A percentile compares a stretch with the other conserved stretches of the same genome.
These are phyloP conservation scores for Dichotomocladium elegans DNA, from an alignment of 371 early-diverging fungal genomes.

Conservation along the genomic window DNA sequence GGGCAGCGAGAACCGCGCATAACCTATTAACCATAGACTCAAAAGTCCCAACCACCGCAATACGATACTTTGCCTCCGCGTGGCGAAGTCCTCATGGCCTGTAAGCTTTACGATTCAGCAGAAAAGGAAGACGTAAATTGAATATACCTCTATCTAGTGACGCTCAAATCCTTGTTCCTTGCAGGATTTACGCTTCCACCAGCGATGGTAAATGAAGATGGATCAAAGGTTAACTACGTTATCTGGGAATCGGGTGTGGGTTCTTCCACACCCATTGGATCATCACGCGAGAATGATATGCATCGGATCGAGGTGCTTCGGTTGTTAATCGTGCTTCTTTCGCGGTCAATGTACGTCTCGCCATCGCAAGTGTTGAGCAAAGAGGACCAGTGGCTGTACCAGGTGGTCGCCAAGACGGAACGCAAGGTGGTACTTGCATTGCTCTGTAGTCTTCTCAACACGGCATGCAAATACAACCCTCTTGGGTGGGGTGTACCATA, in stretches of 20 bases:
- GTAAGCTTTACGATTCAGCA: too few species aligned
- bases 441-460: slow-evolving; percentile 81
- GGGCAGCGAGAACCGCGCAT: neutral
- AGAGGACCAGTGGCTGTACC: slow-evolving; percentile 59
- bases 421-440: slow-evolving; percentile 72
- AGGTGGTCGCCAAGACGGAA: slow-evolving; percentile 59
- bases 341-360: slow-evolving; percentile 75
- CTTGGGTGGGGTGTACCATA: slow-evolving; percentile 86
- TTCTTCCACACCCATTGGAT: slow-evolving; percentile 61
- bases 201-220: slow-evolving; percentile 36
- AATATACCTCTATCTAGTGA: too few species aligned
- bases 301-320: slow-evolving; percentile 78
- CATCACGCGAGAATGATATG: slow-evolving; percentile 62
- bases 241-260: slow-evolving; percentile 85
- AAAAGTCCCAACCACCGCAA: slow-evolving; percentile 22
- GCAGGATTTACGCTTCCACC: slow-evolving; percentile 78
- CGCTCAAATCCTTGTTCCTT: slow-evolving; percentile 57
- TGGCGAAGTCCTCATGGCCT: slow-evolving; percentile 27
- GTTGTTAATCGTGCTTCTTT: slow-evolving; percentile 69
- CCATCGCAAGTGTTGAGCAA: slow-evolving; percentile 54
- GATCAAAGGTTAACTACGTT: slow-evolving; percentile 56
- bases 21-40: neutral
- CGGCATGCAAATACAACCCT: slow-evolving; percentile 74
- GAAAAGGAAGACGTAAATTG: too few species aligned
- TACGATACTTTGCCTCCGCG: slow-evolving; percentile 31